phyloP scores from a whole-genome alignment of 345 rosid species.

The Euphorbia tirucalli region DNA sequence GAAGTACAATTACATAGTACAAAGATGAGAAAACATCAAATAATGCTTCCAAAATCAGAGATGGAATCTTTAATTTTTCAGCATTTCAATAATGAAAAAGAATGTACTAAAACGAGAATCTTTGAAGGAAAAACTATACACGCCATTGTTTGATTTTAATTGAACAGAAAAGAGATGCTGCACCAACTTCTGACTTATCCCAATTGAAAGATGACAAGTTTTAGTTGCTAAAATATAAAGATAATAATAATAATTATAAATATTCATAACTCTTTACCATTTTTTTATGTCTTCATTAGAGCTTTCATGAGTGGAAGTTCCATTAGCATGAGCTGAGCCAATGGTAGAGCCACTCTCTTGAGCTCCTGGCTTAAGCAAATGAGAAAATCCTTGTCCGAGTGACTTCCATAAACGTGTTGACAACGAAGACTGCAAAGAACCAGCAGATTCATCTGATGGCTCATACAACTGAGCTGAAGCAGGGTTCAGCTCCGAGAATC shows the following conservation, averaged over 20 bases:
- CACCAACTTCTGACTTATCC: too few relatives aligned
- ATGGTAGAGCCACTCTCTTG: slow-evolving; percentile 39
- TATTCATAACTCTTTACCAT: slow-evolving; percentile 39
- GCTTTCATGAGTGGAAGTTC: slow-evolving; percentile 30
- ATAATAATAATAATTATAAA: neutral
- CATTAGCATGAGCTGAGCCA: slow-evolving; percentile 31
- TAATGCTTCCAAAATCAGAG: too few relatives aligned
- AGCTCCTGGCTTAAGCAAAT: slow-evolving; percentile 55
- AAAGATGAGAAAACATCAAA: too few relatives aligned
- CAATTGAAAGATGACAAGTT: neutral
- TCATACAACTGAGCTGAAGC: slow-evolving; percentile 54
- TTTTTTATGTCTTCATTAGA: slow-evolving; percentile 34
- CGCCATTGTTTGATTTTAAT: too few relatives aligned
- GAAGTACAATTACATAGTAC: too few relatives aligned
- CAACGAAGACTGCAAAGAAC: slow-evolving; percentile 42
- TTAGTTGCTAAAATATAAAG: neutral
- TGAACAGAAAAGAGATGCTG: too few relatives aligned
- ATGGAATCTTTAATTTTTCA: too few relatives aligned
- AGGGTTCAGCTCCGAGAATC: slow-evolving; percentile 74
- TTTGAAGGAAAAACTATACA: too few relatives aligned
- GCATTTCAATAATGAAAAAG: too few relatives aligned
- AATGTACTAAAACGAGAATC: too few relatives aligned
- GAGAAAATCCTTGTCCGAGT: slow-evolving; percentile 73
- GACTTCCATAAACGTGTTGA: slow-evolving; percentile 77
- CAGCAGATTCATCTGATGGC: slow-evolving; percentile 20